A percentile compares a stretch with the other conserved stretches of the same genome.
phyloP scores from a whole-genome alignment of 2,329 filamentous ascomycete species.

The Coleophoma crateriformis region DNA sequence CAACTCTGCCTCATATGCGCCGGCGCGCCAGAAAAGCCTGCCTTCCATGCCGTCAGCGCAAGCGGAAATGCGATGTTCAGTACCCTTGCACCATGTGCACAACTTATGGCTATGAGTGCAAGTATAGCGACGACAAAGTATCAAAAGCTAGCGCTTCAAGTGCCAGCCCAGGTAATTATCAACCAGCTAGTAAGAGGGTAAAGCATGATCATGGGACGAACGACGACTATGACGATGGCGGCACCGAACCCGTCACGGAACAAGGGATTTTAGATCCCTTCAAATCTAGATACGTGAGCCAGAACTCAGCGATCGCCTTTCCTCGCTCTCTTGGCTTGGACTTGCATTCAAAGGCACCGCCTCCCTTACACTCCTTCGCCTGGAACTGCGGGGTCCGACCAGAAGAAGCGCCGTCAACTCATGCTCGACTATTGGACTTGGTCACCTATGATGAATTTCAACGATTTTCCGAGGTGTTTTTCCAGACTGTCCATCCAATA shows the following conservation, averaged over 20 bases:
- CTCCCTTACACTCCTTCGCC: slow-evolving; percentile 30
- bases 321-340: slow-evolving; percentile 25
- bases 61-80: slow-evolving; percentile 18
- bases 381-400: slow-evolving; percentile 27
- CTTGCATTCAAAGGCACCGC: slow-evolving; percentile 26
- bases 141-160: background rate
- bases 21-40: slow-evolving; percentile 18
- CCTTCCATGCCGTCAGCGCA: slow-evolving; percentile 18
- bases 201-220: background rate
- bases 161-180: background rate
- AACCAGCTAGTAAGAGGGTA: slow-evolving; percentile 1
- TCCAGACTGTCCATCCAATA: slow-evolving; percentile 23
- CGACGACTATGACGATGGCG: background rate
- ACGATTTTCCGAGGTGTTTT: slow-evolving; percentile 24
- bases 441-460: slow-evolving; percentile 21
- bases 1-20: slow-evolving; percentile 7
- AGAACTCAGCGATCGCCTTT: slow-evolving; percentile 27
- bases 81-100: slow-evolving; percentile 18
- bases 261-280: slow-evolving; percentile 22
- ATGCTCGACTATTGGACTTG: slow-evolving; percentile 14
- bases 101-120: slow-evolving; percentile 16
- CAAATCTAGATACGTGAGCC: slow-evolving; percentile 25
- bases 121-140: slow-evolving; percentile 3
- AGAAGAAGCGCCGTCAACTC: slow-evolving; percentile 19
- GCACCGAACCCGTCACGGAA: background rate